Percentiles rank a stretch among this genome's conserved stretches.
These are phyloP conservation scores for Verticillium longisporum DNA, from an alignment of 2,329 filamentous ascomycete species.

Conservation along the genomic window DNA sequence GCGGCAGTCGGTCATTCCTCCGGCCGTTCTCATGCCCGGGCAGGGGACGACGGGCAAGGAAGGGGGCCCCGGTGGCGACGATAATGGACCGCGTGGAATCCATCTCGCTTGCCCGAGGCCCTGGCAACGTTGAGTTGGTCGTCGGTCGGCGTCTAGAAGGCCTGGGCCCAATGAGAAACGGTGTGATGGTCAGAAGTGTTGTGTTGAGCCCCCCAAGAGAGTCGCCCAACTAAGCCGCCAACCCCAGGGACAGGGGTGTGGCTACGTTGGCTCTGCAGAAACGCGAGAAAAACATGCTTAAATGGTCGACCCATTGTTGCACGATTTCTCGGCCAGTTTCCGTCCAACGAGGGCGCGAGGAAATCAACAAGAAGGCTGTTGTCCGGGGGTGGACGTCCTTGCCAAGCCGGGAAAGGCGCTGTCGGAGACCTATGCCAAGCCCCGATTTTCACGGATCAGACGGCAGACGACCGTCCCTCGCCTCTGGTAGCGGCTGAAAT, in stretches of 20 bases:
- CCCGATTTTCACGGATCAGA: conserved; percentile 1
- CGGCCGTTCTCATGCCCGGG: neutral
- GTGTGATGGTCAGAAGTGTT: neutral
- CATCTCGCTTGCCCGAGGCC: neutral
- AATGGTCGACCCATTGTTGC: neutral
- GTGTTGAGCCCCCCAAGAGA: neutral
- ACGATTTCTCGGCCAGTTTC: neutral
- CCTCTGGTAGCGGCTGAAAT: neutral
- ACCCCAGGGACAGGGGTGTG: neutral
- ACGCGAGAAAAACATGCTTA: neutral
- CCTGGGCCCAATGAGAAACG: neutral
- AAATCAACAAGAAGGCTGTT: neutral
- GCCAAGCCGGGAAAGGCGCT: conserved; percentile 1
- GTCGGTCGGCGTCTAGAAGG: neutral
- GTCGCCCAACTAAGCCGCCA: neutral
- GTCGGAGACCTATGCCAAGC: neutral
- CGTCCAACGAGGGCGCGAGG: neutral
- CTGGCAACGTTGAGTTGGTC: neutral
- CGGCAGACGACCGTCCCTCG: neutral
- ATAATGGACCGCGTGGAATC: neutral
- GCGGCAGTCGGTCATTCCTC: neutral
- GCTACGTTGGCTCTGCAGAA: neutral
- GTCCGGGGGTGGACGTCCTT: neutral
- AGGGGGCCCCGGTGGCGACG: neutral
- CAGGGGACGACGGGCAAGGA: neutral